Evolutionary conservation across 2,329 filamentous ascomycete species (phyloP).

Genomic region (Aspergillus pseudoviridinutans): DNA sequence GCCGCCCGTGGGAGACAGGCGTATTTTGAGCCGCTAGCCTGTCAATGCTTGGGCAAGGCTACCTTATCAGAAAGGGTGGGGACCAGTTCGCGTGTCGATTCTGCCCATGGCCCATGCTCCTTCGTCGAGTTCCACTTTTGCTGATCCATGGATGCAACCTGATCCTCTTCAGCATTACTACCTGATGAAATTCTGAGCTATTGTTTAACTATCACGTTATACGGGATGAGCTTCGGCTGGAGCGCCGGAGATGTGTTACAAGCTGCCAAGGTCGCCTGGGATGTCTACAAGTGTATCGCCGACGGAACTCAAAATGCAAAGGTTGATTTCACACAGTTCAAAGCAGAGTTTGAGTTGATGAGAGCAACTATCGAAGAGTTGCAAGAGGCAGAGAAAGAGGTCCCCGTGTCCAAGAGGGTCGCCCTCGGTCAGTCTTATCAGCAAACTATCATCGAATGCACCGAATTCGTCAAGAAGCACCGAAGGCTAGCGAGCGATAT

Average conservation of each 20-base stretch:
- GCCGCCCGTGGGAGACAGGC: background rate
- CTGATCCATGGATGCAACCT: background rate
- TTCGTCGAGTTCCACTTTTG: background rate
- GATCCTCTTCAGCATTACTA: background rate
- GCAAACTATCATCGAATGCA: conserved; percentile 3
- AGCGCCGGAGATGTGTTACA: background rate
- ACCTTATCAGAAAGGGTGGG: background rate
- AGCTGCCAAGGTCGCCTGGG: conserved; percentile 2
- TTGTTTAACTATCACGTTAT: background rate
- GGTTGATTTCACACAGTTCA: conserved; percentile 6
- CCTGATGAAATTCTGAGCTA: background rate
- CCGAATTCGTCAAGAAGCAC: conserved; percentile 5
- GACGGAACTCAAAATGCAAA: conserved; percentile 2
- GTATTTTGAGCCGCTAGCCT: background rate
- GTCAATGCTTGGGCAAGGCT: background rate
- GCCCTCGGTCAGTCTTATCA: conserved; percentile 6
- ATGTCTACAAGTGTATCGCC: conserved; percentile 8
- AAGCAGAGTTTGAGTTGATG: conserved; percentile 4
- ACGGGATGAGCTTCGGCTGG: background rate
- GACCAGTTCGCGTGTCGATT: background rate
- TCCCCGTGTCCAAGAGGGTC: background rate
- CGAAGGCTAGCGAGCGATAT: background rate
- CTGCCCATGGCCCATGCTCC: background rate
- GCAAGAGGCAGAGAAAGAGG: background rate
- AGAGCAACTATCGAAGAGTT: background rate